Evolutionary conservation across 2,329 filamentous ascomycete genomes (phyloP), one percentile per base, ranked within the genome.

Genomic region (Fusarium sulawesiense): DNA sequence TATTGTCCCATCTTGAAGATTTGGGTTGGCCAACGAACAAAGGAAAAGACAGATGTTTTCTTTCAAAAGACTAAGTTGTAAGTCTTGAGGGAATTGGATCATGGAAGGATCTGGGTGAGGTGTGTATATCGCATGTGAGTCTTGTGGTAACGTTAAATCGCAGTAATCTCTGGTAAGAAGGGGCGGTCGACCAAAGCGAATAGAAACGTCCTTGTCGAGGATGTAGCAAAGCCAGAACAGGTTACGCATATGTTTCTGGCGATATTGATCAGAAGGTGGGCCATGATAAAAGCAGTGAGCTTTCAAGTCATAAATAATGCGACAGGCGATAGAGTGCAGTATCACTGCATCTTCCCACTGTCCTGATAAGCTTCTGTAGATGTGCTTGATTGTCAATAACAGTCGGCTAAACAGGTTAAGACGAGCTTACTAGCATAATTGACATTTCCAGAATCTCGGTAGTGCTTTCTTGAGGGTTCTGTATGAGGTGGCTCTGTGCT

Each of bases 161-260:
- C 45, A 61, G 1, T 61, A 61, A 7, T 40, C 25, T 2, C 23
- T 53, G 0, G 56, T 50, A 6, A 61, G 23, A 3, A 12, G 27
- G 7, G 59, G 56, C 1, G 59, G 59, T n/a, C 56, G 47, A 1
- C 45, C 37, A 9, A 29, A 45, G 4, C 56, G 12, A 3, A 61
- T 10, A 0, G 56, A 25, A 6, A 61, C 14, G 0, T 61, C 59
- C 3, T 61, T 61, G 7, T 61, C 59, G 0, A 61, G 11, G 2
- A 53, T 32, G 0, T 62, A 62, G 9, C 56, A 53, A 25, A 61
- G 0, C 59, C 59, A 62, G 16, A 62, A 62, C 2, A 62, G 18
- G 14, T 45, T 30, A 1, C 59, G 37, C 0, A 27, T n/a, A 7
- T 61, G 44, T 3, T 20, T 34, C 4, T 18, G 20, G 0, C 13